Conservation (phyloP, 1,284 basidiomycete species). For the Pholiota adiposa region DNA sequence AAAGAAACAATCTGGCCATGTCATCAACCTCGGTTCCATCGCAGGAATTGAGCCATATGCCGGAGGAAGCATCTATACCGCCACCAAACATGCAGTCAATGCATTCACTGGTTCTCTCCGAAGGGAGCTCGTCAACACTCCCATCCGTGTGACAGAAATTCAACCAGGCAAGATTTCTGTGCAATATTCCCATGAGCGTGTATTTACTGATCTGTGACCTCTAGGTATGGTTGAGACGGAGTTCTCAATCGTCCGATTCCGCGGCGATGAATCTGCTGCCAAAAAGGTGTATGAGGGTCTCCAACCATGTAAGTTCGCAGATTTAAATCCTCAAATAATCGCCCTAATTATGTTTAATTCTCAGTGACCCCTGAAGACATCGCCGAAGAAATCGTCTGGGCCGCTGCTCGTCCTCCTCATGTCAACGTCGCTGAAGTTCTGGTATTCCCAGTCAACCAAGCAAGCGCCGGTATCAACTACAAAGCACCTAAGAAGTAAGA, state of each 20-base stretch:
- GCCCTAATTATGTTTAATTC: constrained; percentile 3
- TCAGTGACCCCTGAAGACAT: constrained; percentile 82
- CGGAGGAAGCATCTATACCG: constrained; percentile 83
- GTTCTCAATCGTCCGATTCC: constrained; percentile 89
- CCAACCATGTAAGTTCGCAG: constrained; percentile 65
- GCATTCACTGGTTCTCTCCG: constrained; percentile 87
- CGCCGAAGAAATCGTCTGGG: constrained; percentile 98
- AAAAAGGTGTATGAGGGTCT: constrained; percentile 91
- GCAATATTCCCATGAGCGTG: constrained; percentile 4
- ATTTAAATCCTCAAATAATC: not conserved
- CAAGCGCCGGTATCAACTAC: constrained; percentile 67
- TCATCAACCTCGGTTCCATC: constrained; percentile 96
- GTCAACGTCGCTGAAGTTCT: constrained; percentile 85
- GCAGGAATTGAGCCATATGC: constrained; percentile 92
- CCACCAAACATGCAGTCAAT: constrained; percentile 88
- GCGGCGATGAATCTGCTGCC: constrained; percentile 81
- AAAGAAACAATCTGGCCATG: constrained; percentile 82
- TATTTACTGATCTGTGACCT: constrained; percentile 10
- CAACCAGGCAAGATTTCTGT: constrained; percentile 69
- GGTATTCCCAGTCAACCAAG: constrained; percentile 84
- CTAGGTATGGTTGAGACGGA: constrained; percentile 90
- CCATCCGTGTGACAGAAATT: constrained; percentile 90
- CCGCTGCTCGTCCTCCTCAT: constrained; percentile 84
- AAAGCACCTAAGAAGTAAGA: constrained; percentile 42
- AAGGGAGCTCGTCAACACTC: constrained; percentile 89